Evolutionary conservation across 768 basidiomycete genomes (phyloP), one percentile per base, ranked within the genome.

Genomic region (Agrocybe pediades): DNA sequence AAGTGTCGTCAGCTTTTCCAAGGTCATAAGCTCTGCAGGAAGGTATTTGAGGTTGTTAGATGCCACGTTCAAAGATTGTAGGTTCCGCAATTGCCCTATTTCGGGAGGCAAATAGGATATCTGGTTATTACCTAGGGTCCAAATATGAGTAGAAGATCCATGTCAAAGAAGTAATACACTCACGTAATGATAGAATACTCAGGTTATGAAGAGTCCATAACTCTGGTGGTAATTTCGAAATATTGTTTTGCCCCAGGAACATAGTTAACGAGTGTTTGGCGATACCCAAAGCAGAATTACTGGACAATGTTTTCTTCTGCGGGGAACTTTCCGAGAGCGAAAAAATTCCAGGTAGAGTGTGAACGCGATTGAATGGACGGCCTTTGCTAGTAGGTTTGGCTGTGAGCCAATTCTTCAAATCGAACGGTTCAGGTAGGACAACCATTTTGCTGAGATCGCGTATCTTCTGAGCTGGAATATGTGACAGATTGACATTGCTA

Each of bases 111-210:
- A 65, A 36, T 69, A 71, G 1, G 68, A 74, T 6, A 92, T 67
- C 9, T 64, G 61, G 61, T 92, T 92, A 4, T 69, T 69, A 2
- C 86, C 89, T 88, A 75, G 20, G 23, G 9, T 11, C 9, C 16
- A 30, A 3, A 61, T 41, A 72, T 72, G 23, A 23, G 51, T 27
- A 25, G 21, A 24, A 6, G 36, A 49, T 25, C 36, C 49, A 30
- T 36, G 13, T 46, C 45, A 26, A 49, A 47, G 17, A 16, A 27
- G 8, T 3, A 13, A 59, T n/a, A 30, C 43, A 79, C 87, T 46
- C 62, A 90, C 89, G 77, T 27, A 91, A 66, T 49, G 79, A 82
- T 0, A 92, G 72, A 2, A 88, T 76, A 1, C 83, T 85, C 40
- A 90, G 64, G 45, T 81, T 78, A 2, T 78, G 66, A 33, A 90